These are phyloP conservation scores for Acer saccharum DNA, from an alignment of 345 rosid species.

Conservation along the genomic window DNA sequence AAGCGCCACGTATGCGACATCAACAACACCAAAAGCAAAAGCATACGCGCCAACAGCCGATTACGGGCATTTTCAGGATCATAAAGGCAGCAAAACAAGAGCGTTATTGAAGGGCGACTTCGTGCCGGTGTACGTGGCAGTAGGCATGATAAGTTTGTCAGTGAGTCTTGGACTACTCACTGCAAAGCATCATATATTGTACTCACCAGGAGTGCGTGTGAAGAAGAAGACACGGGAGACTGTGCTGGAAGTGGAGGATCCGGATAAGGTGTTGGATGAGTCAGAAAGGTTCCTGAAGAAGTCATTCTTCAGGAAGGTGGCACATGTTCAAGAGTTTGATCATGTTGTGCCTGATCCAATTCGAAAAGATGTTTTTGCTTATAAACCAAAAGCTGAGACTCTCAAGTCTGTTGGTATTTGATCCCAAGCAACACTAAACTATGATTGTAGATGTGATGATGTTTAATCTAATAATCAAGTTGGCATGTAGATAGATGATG, in stretches of 20 bases:
- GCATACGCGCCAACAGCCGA: slow-evolving; percentile 31
- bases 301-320: slow-evolving; percentile 74
- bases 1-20: slow-evolving; percentile 37
- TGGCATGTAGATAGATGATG: too few relatives aligned
- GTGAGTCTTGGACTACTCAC: slow-evolving; percentile 56
- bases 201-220: slow-evolving; percentile 63
- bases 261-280: slow-evolving; percentile 52
- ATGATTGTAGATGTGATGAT: too few relatives aligned
- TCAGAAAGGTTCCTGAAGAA: slow-evolving; percentile 42
- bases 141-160: slow-evolving; percentile 52
- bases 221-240: slow-evolving; percentile 72
- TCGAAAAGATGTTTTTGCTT: slow-evolving; percentile 44
- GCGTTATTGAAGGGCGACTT: slow-evolving; percentile 36
- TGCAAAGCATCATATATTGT: slow-evolving; percentile 53
- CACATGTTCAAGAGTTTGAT: slow-evolving; percentile 58
- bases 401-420: slow-evolving; percentile 59
- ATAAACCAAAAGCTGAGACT: slow-evolving; percentile 45
- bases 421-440: slow-evolving; percentile 32
- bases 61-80: slow-evolving; percentile 13
- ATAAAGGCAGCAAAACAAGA: neutral
- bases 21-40: slow-evolving; percentile 38
- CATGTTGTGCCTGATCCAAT: slow-evolving; percentile 28
- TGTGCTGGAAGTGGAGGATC: slow-evolving; percentile 73
- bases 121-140: slow-evolving; percentile 43
- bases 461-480: too few relatives aligned